Evolutionary conservation across 2,329 filamentous ascomycete genomes (phyloP), one percentile per base, ranked within the genome.

Genomic region (Dothideomycetes sp.): DNA sequence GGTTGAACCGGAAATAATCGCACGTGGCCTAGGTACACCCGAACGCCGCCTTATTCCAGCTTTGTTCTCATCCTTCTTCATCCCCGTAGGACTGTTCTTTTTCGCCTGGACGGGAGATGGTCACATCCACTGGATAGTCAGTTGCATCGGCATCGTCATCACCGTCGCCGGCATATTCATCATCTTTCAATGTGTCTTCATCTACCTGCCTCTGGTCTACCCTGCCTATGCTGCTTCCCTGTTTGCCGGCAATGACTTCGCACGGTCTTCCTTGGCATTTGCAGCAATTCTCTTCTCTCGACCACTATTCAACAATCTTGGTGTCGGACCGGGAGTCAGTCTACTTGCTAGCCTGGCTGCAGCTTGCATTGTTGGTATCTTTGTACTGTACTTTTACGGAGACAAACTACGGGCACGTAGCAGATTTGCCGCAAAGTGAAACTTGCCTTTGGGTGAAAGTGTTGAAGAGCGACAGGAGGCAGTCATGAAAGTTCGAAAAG

Each of bases 241-340:
- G 15, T 77, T 79, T 49, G 75, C 75, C 1, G 72, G 65, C 3
- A 79, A 77, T 51, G 73, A 77, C 17, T 74, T 77, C 54, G 66
- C 70, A 58, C 63, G 73, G 33, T 67, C 64, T 22, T 68, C 73
- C 2, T 57, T 81, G 3, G 77, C 77, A 4, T 74, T 70, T 36
- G 75, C 68, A 0, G 70, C 69, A 19, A 68, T 81, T 36, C 56
- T 80, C 12, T 80, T 78, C 48, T 68, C 71, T 0, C 64, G 70
- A 34, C 76, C 77, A 3, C 61, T 81, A 37, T 81, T 72, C 39
- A 53, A 59, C 11, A 73, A 76, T 47, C 51, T 81, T 4, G 77
- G 77, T 5, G 69, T 81, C 17, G 73, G 66, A 5, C 61, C 59
- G 35, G 78, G 77, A 7, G 65, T 70, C 1, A 71, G 64, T 42